Evolutionary conservation across 371 early-diverging fungal genomes (phyloP), one percentile per base, ranked within the genome.

Genomic region (Mucor velutinosus): DNA sequence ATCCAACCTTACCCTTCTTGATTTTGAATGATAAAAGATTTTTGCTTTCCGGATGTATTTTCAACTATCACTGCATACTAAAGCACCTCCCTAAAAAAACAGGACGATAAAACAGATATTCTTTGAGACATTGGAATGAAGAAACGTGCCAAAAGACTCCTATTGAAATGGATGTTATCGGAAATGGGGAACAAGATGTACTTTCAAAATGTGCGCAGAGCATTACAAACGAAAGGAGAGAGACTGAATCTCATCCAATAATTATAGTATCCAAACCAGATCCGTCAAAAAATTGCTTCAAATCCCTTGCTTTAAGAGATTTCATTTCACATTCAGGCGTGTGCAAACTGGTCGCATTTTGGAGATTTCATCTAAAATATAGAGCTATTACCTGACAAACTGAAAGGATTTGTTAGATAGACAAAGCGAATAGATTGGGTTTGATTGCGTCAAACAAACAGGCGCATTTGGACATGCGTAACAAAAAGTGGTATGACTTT

Each of bases 401-500:
- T 0, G 5, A 19, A 19, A 8, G 19, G 45, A 45, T 45, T 6
- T 45, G 17, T 19, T 45, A n/a, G 45, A 45, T 45, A 45, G 45
- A 45, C 45, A 45, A 45, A 7, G 7, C 8, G 19, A 7, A 45
- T 45, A 45, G 45, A 45, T 45, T 45, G 8, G n/a, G 5, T 7
- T 25, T 8, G 37, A 51, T 51, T 23, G 11, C 10, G 4, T 23
- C 51, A 51, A 51, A 12, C 23, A 12, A 25, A 45, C 4, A 45
- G 10, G 51, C 10, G 21, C 25, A 49, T 11, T 11, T 51, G 51
- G 10, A 25, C 23, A 25, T 51, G 51, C 51, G 51, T 51, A 51
- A 11, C 25, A 56, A 64, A 41, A 64, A 64, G 30, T 64, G 65
- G 65, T 43, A 39, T 51, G 63, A 63, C 55, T 53, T 63, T 63